A percentile compares a stretch with the other conserved stretches of the same genome.
These are phyloP conservation scores for Botryotinia globosa DNA, from an alignment of 2,329 filamentous ascomycete genomes.

Conservation along the genomic window DNA sequence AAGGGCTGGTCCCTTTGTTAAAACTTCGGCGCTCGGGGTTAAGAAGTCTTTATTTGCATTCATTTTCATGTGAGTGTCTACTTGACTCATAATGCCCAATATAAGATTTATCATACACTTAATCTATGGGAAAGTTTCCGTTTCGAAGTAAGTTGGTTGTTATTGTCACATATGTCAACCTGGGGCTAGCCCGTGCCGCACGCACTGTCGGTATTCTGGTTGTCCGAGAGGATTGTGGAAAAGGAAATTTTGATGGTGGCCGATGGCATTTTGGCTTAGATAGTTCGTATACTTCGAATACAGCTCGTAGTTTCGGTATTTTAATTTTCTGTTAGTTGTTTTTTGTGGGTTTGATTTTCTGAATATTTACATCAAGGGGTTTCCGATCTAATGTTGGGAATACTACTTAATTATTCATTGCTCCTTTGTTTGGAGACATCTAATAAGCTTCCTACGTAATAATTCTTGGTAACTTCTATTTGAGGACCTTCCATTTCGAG, in stretches of 20 bases:
- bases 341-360: neutral
- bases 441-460: neutral
- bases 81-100: neutral
- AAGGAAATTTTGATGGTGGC: neutral
- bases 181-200: neutral
- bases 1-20: neutral
- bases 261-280: neutral
- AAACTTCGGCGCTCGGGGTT: neutral
- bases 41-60: neutral
- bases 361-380: neutral
- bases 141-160: neutral
- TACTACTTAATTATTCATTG: neutral
- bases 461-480: neutral
- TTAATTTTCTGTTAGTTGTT: neutral
- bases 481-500: neutral
- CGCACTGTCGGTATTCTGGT: conserved; percentile 13
- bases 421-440: neutral
- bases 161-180: neutral
- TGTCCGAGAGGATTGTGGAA: conserved; percentile 13
- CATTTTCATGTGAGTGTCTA: neutral
- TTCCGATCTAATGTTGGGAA: neutral
- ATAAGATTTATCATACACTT: neutral
- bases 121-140: neutral
- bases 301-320: neutral
- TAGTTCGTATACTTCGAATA: neutral